Conservation (phyloP, 179 eudicot genomes). For the Monotropa hypopitys region DNA sequence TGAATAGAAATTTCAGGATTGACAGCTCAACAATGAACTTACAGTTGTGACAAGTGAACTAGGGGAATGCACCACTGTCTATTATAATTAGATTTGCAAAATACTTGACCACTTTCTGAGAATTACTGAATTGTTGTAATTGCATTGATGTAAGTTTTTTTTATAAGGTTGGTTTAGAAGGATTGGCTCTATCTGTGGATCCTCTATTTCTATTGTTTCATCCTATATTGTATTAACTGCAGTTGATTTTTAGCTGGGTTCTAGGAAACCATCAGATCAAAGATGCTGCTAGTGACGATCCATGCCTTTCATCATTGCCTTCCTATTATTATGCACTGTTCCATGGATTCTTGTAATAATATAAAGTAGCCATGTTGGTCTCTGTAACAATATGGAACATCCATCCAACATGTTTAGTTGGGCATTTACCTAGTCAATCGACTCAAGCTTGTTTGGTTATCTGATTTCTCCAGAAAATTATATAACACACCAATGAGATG, state of each 20-base stretch:
- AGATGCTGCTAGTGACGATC: conserved; percentile 6
- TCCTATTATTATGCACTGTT: not conserved
- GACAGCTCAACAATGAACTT: not conserved
- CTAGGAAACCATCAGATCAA: not conserved
- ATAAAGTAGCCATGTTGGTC: not conserved
- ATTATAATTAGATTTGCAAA: not conserved
- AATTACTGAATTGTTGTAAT: not conserved
- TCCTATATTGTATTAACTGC: not conserved
- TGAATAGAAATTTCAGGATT: not conserved
- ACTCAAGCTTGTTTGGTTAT: not conserved
- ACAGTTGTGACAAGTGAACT: not conserved
- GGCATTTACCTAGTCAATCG: not conserved
- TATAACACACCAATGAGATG: not conserved
- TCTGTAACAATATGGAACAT: not conserved
- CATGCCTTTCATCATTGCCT: not conserved
- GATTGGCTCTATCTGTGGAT: not conserved
- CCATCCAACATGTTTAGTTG: not conserved
- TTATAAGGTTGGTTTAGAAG: not conserved
- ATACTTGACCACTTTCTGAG: not conserved
- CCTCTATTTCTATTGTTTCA: not conserved
- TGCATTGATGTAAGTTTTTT: not conserved
- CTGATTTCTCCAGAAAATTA: not conserved
- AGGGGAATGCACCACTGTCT: not conserved
- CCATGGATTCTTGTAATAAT: not conserved
- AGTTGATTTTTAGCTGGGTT: not conserved